Evolutionary conservation across 78 protist species (phyloP).

Genomic region (Cavenderia fasciculata): DNA sequence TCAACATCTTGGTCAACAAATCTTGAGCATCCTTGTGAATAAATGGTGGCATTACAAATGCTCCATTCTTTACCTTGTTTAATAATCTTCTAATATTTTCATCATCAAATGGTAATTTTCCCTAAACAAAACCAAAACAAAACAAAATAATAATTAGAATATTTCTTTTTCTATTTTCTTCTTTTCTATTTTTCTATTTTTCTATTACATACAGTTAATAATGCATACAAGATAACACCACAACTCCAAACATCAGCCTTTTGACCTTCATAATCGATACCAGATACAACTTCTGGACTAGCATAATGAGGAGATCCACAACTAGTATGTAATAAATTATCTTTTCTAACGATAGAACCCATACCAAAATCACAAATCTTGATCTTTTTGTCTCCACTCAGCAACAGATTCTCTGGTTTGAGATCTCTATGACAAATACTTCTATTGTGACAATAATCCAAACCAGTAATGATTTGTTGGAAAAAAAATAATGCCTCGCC

Average conservation of each 20-base stretch:
- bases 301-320: conserved; percentile 95
- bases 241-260: conserved; percentile 91
- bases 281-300: conserved; percentile 90
- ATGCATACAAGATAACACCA: conserved; percentile 91
- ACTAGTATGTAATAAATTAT: conserved; percentile 63
- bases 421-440: conserved; percentile 97
- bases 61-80: conserved; percentile 83
- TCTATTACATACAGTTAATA: conserved; percentile 72
- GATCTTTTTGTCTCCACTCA: conserved; percentile 74
- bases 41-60: conserved; percentile 80
- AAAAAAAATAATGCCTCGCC: conserved; percentile 88
- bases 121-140: conserved; percentile 43
- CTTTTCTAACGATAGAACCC: conserved; percentile 80
- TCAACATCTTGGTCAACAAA: conserved; percentile 84
- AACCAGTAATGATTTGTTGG: conserved; percentile 90
- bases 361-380: conserved; percentile 91
- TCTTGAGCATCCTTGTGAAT: conserved; percentile 76
- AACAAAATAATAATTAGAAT: background rate
- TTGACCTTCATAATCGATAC: conserved; percentile 85
- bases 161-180: background rate
- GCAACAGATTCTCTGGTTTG: conserved; percentile 98
- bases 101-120: conserved; percentile 94
- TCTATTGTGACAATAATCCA: conserved; percentile 92
- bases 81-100: conserved; percentile 81
- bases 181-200: background rate